Evolutionary conservation across 192 early-diverging fungal genomes (phyloP).

Genomic region (Podila horticola): DNA sequence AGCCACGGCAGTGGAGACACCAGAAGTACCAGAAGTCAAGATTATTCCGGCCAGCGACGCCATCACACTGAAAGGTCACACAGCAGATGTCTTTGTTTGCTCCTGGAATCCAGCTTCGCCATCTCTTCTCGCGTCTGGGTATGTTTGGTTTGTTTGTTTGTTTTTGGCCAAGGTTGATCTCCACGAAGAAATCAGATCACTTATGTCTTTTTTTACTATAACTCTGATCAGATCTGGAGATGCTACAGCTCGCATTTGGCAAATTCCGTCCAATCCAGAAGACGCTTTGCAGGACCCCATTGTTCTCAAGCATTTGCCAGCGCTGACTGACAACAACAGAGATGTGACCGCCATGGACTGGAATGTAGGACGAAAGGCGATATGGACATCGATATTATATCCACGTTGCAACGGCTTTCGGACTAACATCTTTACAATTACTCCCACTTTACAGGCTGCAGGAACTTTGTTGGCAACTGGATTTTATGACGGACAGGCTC

Average conservation of each 20-base stretch:
- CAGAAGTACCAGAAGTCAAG: constrained; percentile 19
- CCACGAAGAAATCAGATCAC: background rate
- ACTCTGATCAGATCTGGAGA: constrained; percentile 70
- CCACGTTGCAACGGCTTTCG: background rate
- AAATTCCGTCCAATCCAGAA: constrained; percentile 64
- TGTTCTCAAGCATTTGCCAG: constrained; percentile 65
- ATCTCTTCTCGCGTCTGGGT: constrained; percentile 83
- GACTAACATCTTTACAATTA: background rate
- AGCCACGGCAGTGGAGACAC: constrained; percentile 15
- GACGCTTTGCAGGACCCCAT: constrained; percentile 60
- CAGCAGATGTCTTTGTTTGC: constrained; percentile 78
- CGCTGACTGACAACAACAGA: constrained; percentile 57
- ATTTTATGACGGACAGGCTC: constrained; percentile 84
- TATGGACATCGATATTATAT: background rate
- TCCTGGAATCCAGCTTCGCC: constrained; percentile 82
- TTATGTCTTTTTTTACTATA: background rate
- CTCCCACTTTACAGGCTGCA: constrained; percentile 59
- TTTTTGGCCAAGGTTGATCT: background rate
- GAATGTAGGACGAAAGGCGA: constrained; percentile 68
- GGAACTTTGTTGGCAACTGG: constrained; percentile 88
- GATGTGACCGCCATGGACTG: constrained; percentile 89
- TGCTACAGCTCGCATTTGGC: constrained; percentile 90
- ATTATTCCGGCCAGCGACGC: constrained; percentile 59
- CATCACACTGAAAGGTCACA: constrained; percentile 72
- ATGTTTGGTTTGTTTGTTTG: constrained; percentile 9